Evolutionary conservation across 176 grass and related monocot species (phyloP).

Genomic region (Secale cereale): DNA sequence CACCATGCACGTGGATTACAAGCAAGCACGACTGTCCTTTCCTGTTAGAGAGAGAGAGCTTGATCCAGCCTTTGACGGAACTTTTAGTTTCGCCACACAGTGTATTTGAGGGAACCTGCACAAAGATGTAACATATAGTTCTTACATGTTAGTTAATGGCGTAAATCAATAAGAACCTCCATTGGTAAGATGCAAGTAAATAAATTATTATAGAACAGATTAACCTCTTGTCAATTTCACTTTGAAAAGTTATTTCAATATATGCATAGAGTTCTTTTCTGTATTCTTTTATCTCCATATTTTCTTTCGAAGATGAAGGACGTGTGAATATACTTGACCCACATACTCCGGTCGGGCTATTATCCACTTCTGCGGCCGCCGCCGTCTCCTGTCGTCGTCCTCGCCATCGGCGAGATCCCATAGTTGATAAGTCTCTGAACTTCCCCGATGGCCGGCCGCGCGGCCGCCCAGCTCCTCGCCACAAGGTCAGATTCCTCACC

Average conservation of each 20-base stretch:
- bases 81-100: neutral
- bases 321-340: slow-evolving; percentile 11
- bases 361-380: no score
- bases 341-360: neutral
- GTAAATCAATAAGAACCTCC: no score
- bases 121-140: no score
- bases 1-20: no score
- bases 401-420: neutral
- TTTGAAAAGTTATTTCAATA: neutral
- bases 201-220: no score
- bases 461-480: slow-evolving; percentile 27
- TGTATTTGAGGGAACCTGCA: no score
- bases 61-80: no score
- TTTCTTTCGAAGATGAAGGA: neutral
- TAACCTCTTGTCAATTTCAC: neutral
- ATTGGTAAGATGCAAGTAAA: no score
- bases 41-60: no score
- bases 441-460: neutral
- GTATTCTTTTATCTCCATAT: neutral
- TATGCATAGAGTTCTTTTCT: neutral
- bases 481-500: slow-evolving; percentile 28
- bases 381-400: no score
- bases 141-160: no score
- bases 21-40: no score
- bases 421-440: neutral